Conservation (phyloP, 2,329 filamentous ascomycete genomes). For the Fusarium sp. region DNA sequence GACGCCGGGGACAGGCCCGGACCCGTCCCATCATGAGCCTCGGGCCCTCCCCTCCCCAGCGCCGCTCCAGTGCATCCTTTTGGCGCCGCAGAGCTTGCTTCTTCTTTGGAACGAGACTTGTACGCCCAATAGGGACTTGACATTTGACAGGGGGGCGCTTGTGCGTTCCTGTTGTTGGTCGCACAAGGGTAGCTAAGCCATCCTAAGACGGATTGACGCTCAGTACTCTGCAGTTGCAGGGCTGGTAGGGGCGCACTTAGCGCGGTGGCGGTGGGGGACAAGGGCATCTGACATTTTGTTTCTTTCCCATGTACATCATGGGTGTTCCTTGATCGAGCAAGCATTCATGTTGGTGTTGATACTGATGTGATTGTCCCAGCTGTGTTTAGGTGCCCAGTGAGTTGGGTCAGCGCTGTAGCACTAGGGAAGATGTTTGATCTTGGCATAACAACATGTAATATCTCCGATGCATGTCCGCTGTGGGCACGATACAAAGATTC, state of each 20-base stretch:
- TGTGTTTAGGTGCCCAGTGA: neutral
- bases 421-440: neutral
- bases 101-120: constrained; percentile 22
- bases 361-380: neutral
- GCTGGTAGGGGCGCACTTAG: constrained; percentile 35
- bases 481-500: neutral
- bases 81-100: constrained; percentile 17
- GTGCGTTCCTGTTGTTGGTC: constrained; percentile 38
- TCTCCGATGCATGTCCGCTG: constrained; percentile 24
- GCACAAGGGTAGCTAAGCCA: constrained; percentile 29
- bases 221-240: constrained; percentile 26
- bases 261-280: constrained; percentile 33
- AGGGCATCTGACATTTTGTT: constrained; percentile 31
- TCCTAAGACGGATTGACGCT: constrained; percentile 21
- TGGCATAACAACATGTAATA: constrained; percentile 13
- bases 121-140: constrained; percentile 13
- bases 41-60: constrained; percentile 29
- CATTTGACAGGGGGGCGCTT: constrained; percentile 31
- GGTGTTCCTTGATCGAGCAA: constrained; percentile 5
- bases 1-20: neutral
- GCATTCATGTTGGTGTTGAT: neutral
- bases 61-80: constrained; percentile 22
- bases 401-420: constrained; percentile 2
- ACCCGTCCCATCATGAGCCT: constrained; percentile 18
- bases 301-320: constrained; percentile 9